Base-by-base conservation (phyloP, 1,284 basidiomycete species). In the Cutaneotrichosporon sp. region DNA sequence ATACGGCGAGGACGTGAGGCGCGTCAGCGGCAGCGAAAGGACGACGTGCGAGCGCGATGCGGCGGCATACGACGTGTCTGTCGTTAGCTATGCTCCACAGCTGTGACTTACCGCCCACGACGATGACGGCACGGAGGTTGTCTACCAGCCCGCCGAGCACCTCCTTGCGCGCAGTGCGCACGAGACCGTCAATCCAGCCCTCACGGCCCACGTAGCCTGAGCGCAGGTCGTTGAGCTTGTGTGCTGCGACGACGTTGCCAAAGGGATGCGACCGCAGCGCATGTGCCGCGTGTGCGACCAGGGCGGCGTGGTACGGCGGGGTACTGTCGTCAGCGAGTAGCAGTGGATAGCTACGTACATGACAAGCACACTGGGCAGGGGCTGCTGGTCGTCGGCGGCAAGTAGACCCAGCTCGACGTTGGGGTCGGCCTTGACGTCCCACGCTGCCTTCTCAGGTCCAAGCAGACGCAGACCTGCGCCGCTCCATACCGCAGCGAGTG, bases 401-500 rank as follows among this genome's bases (percentile, higher is more conserved):
- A 69, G 52, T 10, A 49, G 44, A 10, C 52, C 54, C 30, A 71
- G 57, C 51, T 70, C 62, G 8, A 46, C 54, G 14, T 61, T 59
- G 8, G 56, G 49, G 10, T 66, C 63, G 17, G 53, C 51, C 10
- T 52, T 51, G 12, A 50, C 56, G 15, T 48, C 51, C 34, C 48
- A 55, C 1, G 26, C 26, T 8, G 46, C 17, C 36, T 50, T 54
- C 10, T 58, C 23, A 23, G 61, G 54, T 8, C 69, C 68, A 23
- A 73, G 65, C 46, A 70, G 56, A 23, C 68, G 63, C 56, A 71
- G 69, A 0, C 68, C 68, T 9, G 66, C 62, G 14, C 70, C 73
- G 20, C 59, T 65, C 66, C 68, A 74, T 4, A 76, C 60, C 17
- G 56, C 53, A 0, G 69, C 67, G 2, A 76, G 55, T 13, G 70